Evolutionary conservation across 2,329 filamentous ascomycete genomes (phyloP).

Genomic region (Penicillium olsonii): DNA sequence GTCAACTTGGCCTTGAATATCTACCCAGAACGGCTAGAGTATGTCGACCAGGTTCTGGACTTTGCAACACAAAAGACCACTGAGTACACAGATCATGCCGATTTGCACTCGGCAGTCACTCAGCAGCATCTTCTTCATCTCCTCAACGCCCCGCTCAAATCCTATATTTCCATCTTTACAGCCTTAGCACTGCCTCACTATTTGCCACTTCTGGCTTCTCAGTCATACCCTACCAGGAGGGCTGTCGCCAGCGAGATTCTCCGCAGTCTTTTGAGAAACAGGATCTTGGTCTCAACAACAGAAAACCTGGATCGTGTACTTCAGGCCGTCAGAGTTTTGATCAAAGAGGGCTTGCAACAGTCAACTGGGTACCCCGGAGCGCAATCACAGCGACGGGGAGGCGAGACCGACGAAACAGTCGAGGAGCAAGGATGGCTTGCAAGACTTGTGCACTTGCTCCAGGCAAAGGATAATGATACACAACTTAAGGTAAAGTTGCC

Average conservation of each 20-base stretch:
- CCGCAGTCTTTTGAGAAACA: slow-evolving; percentile 77
- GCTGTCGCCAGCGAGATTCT: slow-evolving; percentile 89
- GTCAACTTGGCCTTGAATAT: slow-evolving; percentile 93
- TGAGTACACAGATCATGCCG: slow-evolving; percentile 91
- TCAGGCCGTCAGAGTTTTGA: slow-evolving; percentile 83
- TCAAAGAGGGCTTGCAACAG: slow-evolving; percentile 86
- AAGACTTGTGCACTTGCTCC: slow-evolving; percentile 83
- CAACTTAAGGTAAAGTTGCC: slow-evolving; percentile 69
- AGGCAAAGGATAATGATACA: slow-evolving; percentile 82
- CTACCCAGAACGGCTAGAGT: slow-evolving; percentile 88
- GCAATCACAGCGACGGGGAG: slow-evolving; percentile 68
- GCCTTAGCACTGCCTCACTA: slow-evolving; percentile 90
- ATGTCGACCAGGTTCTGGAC: slow-evolving; percentile 88
- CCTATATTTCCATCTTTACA: slow-evolving; percentile 94
- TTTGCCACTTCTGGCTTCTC: slow-evolving; percentile 82
- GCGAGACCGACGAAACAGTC: slow-evolving; percentile 94
- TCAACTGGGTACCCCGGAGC: slow-evolving; percentile 82
- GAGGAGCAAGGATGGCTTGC: slow-evolving; percentile 98
- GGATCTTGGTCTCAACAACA: slow-evolving; percentile 74
- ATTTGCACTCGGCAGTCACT: slow-evolving; percentile 82
- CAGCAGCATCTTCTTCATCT: slow-evolving; percentile 89
- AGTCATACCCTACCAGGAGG: slow-evolving; percentile 88
- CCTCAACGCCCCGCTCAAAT: slow-evolving; percentile 84
- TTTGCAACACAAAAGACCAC: slow-evolving; percentile 85
- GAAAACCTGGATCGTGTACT: slow-evolving; percentile 85